Evolutionary conservation across 495 filamentous ascomycete species (phyloP), one percentile per base, ranked within the genome.

Genomic region (Xylaria grammica): DNA sequence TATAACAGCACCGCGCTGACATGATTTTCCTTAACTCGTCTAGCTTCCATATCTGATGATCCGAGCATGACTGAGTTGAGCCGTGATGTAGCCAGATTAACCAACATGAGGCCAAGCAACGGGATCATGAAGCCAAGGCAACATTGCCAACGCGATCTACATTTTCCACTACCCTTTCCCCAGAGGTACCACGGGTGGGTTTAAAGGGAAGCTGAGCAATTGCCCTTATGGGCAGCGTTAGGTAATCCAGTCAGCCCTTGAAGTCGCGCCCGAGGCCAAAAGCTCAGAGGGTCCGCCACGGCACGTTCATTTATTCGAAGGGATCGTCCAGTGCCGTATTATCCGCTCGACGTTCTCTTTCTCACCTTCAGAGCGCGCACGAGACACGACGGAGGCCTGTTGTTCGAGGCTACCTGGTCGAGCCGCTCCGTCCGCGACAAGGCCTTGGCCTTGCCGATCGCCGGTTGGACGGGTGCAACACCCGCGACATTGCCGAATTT

Each of bases 381-480:
- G 5, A 36, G 11, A 6, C 11, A 13, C 8, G 5, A 44, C 40
- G 40, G 40, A n/a, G 40, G 17, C 17, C 40, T 19, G 17, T 44
- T n/a, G 17, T 44, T 19, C 3, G 4, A 19, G 40, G 9, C 40
- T 15, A 11, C 4, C 20, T 45, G 38, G 20, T 45, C 17, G 38
- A 45, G 27, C 54, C 17, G 54, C 38, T 13, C 54, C 54, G 54
- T 32, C 54, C 38, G 24, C n/a, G 34, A 42, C 20, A 56, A 38
- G 51, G 19, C 17, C 38, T 58, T 58, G 54, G 54, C 54, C n/a
- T 11, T 45, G 54, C 54, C 54, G 54, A 58, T 58, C 54, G 38
- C 27, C 36, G 40, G 54, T 45, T 58, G 38, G 17, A 45, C 38
- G 40, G 53, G 38, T 38, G 32, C 22, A 19, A 17, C 24, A 46